Base-by-base conservation (phyloP, 306 rosid genomes). In the Ochetophila trinervis region DNA sequence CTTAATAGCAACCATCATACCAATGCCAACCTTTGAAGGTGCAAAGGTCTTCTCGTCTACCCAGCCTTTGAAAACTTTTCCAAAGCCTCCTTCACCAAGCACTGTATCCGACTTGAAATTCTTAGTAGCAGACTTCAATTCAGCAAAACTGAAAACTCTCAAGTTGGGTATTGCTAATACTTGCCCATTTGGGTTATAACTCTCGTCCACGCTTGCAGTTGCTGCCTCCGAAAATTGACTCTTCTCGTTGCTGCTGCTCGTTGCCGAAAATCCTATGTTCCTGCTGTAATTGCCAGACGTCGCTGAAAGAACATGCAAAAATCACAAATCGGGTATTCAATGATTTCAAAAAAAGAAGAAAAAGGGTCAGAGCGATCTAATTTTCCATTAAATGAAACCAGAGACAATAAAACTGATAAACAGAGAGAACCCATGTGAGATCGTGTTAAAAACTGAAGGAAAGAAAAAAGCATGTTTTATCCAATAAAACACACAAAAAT, bases 81-180 rank as follows among this genome's bases (percentile, higher is more conserved):
- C 98, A 73, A 93, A 93, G 4, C 97, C 98, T 34, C 97, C 97
- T 60, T 87, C 88, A 7, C 98, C 98, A 35, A 89, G 69, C 75
- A 92, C 68, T 57, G 75, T 13, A 73, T 83, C 84, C 4, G 76
- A 14, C 57, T 66, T 89, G 87, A 93, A 93, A 67, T 69, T 71
- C 80, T 34, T 86, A 0, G 97, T 79, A 5, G 91, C 87, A 0
- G 77, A 53, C 73, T 76, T 89, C 85, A 89, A 21, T 21, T 92
- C 98, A 10, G 66, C 72, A 62, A 79, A 82, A 34, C 36, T 85
- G 76, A 85, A 92, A 30, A 67, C 86, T 65, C 76, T 89, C 87
- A 87, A 69, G 55, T 78, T 84, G 9, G 92, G 78, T 1, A 72
- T 40, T 66, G 79, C 88, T 22, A 85, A 56, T 55, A 85, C 63